A percentile compares a stretch with the other conserved stretches of the same genome.
These are phyloP conservation scores for Leccinum solheimii DNA, from an alignment of 1,284 basidiomycete genomes.

Conservation along the genomic window DNA sequence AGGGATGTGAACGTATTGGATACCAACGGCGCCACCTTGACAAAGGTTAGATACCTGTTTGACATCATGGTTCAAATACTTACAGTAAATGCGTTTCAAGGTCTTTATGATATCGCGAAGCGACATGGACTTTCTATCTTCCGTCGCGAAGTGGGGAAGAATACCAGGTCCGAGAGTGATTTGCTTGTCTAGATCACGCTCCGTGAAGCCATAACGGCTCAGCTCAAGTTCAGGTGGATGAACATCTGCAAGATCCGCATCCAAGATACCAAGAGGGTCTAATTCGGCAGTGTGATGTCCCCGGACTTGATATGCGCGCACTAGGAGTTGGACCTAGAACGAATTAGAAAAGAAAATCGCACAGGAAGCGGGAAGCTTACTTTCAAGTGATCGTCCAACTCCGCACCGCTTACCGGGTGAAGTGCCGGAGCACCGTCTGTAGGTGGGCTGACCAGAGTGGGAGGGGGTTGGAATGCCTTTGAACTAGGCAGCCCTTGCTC, in stretches of 20 bases:
- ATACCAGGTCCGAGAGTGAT: constrained; percentile 96
- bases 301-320: constrained; percentile 98
- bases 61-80: constrained; percentile 32
- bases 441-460: constrained; percentile 65
- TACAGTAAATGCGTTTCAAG: constrained; percentile 94
- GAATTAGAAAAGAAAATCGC: constrained; percentile 8
- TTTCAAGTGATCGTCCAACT: constrained; percentile 95
- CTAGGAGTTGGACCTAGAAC: constrained; percentile 86
- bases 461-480: constrained; percentile 86
- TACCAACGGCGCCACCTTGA: constrained; percentile 87
- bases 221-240: constrained; percentile 88
- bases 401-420: constrained; percentile 66
- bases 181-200: constrained; percentile 92
- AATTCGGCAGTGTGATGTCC: constrained; percentile 96
- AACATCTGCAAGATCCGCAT: constrained; percentile 79
- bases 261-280: constrained; percentile 92
- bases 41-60: not conserved
- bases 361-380: constrained; percentile 42
- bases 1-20: constrained; percentile 98
- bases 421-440: constrained; percentile 84
- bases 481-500: constrained; percentile 85
- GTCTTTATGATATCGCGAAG: constrained; percentile 92
- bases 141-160: constrained; percentile 90
- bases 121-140: constrained; percentile 83
- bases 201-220: constrained; percentile 92